A percentile compares a stretch with the other conserved stretches of the same genome.
These are phyloP conservation scores for Gaeumannomyces tritici DNA, from an alignment of 2,329 filamentous ascomycete genomes.

Conservation along the genomic window DNA sequence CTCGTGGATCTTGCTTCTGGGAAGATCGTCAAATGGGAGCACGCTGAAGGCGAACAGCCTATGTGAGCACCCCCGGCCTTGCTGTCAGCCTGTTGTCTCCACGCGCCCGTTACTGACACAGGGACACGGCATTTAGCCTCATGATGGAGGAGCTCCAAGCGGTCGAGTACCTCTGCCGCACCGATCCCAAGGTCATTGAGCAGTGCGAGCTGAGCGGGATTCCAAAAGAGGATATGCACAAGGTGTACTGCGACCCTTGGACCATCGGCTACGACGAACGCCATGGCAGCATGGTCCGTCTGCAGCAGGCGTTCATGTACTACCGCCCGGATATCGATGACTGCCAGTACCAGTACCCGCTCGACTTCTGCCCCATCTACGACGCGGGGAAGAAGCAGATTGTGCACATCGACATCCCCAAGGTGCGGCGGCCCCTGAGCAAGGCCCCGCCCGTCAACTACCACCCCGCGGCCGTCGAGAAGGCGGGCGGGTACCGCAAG, in stretches of 20 bases:
- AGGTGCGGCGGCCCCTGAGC: conserved; percentile 65
- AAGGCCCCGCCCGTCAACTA: conserved; percentile 70
- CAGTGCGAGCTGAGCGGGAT: conserved; percentile 81
- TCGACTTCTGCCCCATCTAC: conserved; percentile 91
- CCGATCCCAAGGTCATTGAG: conserved; percentile 79
- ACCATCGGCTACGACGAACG: conserved; percentile 92
- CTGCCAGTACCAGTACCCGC: conserved; percentile 81
- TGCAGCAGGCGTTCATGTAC: conserved; percentile 94
- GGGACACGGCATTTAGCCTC: conserved; percentile 37
- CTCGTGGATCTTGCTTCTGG: conserved; percentile 61
- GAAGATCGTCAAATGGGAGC: conserved; percentile 65
- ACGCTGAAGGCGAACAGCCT: conserved; percentile 69
- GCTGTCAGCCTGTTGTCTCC: neutral
- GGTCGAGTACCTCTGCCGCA: conserved; percentile 67
- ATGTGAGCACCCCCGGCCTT: conserved; percentile 39
- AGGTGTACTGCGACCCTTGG: conserved; percentile 94
- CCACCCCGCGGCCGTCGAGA: conserved; percentile 55
- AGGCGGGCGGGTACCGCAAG: conserved; percentile 62
- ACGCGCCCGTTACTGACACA: neutral
- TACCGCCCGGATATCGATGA: conserved; percentile 79
- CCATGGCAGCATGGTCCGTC: conserved; percentile 65
- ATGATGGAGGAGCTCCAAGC: conserved; percentile 82
- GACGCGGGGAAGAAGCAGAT: conserved; percentile 71
- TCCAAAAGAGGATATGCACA: conserved; percentile 76
- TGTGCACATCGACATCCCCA: conserved; percentile 75